Conservation (phyloP, 495 filamentous ascomycete genomes). For the Trichoderma reesei region DNA sequence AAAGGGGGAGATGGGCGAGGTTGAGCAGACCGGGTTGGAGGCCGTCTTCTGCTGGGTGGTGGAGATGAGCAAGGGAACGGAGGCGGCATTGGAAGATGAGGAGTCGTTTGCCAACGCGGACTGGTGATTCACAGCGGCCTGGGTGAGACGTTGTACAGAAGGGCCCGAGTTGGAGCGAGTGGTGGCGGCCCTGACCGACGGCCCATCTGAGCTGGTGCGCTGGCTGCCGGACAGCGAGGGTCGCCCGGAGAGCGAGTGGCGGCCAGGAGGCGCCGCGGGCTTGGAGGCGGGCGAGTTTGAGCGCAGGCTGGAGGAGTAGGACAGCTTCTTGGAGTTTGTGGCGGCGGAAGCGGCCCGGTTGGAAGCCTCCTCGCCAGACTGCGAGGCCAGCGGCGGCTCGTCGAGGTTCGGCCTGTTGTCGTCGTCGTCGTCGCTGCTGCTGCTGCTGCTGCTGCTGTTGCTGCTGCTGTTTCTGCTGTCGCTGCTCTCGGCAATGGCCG, state of each 20-base stretch:
- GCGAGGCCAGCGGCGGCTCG: conserved; percentile 25
- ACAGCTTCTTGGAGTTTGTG: not conserved
- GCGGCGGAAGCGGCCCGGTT: no score
- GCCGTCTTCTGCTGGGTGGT: conserved; percentile 14
- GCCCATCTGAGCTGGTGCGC: conserved; percentile 8
- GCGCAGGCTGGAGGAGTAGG: conserved; percentile 16
- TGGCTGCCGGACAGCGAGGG: not conserved
- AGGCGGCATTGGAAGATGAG: conserved; percentile 13
- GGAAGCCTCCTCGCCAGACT: no score
- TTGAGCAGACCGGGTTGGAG: conserved; percentile 16
- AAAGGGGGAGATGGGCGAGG: conserved; percentile 34
- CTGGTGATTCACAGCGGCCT: conserved; percentile 12
- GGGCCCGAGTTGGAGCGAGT: conserved; percentile 7
- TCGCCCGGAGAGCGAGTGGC: not conserved
- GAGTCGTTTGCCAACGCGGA: conserved; percentile 13
- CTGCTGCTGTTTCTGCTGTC: no score
- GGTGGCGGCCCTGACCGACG: not conserved
- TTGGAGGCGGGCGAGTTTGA: conserved; percentile 11
- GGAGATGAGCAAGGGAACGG: not conserved
- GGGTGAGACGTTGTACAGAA: conserved; percentile 10
- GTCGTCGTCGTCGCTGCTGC: conserved; percentile 37
- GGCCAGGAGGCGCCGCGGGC: no score
- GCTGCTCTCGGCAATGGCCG: conserved; percentile 41
- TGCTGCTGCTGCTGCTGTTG: no score
- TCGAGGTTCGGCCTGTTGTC: conserved; percentile 27